Evolutionary conservation across 2,329 filamentous ascomycete genomes (phyloP).

Genomic region (Botrytis fabae): DNA sequence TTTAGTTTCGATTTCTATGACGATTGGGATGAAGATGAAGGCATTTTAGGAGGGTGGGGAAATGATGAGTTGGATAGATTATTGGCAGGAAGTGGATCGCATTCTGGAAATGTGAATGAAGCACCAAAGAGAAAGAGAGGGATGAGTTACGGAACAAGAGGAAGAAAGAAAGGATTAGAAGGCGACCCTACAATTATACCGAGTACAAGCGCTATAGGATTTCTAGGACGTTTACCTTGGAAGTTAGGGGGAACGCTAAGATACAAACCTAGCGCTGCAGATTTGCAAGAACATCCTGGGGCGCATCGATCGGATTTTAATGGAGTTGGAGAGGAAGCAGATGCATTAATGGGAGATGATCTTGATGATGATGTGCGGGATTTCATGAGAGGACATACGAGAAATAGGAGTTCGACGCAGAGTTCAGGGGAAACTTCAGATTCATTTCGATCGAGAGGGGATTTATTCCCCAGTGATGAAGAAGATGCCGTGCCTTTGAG

Average conservation of each 20-base stretch:
- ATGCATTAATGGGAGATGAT: slow-evolving; percentile 64
- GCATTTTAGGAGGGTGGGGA: slow-evolving; percentile 71
- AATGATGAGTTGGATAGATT: slow-evolving; percentile 84
- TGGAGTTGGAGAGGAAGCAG: slow-evolving; percentile 54
- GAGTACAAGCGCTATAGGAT: slow-evolving; percentile 80
- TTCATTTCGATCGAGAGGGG: slow-evolving; percentile 82
- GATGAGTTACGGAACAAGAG: slow-evolving; percentile 85
- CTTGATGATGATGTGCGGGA: slow-evolving; percentile 31
- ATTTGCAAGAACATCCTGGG: slow-evolving; percentile 83
- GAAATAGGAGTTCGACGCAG: slow-evolving; percentile 70
- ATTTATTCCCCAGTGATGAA: slow-evolving; percentile 85
- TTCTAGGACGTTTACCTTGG: slow-evolving; percentile 80
- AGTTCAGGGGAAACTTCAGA: slow-evolving; percentile 80
- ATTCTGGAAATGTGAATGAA: slow-evolving; percentile 48
- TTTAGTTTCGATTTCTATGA: slow-evolving; percentile 96
- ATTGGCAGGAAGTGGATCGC: slow-evolving; percentile 65
- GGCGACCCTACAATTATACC: slow-evolving; percentile 86
- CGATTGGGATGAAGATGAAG: slow-evolving; percentile 77
- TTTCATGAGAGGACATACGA: slow-evolving; percentile 39
- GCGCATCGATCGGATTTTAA: slow-evolving; percentile 45
- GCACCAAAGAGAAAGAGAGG: slow-evolving; percentile 73
- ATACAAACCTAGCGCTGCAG: slow-evolving; percentile 88
- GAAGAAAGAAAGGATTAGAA: slow-evolving; percentile 57
- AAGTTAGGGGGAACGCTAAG: slow-evolving; percentile 77
- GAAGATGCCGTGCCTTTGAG: slow-evolving; percentile 88